Percentiles rank a stretch among this genome's conserved stretches.
phyloP scores from a whole-genome alignment of 2,329 filamentous ascomycete genomes.

The Fragosphaeria purpurea region DNA sequence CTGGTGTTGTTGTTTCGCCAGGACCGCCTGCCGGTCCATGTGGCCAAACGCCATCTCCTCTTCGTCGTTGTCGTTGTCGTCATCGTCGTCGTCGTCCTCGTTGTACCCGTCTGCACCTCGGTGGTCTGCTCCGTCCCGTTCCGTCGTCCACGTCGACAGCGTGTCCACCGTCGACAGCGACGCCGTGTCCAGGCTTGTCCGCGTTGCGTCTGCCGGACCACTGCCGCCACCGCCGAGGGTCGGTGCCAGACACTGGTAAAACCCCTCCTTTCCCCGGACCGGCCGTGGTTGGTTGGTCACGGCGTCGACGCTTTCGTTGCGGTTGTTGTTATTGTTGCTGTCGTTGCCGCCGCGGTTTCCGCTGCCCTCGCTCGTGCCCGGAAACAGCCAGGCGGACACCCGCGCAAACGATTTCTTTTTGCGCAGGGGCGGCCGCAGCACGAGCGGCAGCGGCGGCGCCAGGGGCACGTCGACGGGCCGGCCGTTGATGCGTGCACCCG shows the following conservation, averaged over 20 bases:
- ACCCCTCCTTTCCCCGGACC: constrained; percentile 41
- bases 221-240: constrained; percentile 20
- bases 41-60: constrained; percentile 33
- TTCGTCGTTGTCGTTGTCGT: constrained; percentile 24
- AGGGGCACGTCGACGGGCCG: constrained; percentile 28
- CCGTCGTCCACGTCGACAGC: constrained; percentile 40
- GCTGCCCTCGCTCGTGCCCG: constrained; percentile 17
- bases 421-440: constrained; percentile 48
- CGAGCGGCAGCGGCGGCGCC: constrained; percentile 47
- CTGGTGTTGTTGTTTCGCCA: too few relatives aligned
- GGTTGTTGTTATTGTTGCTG: constrained; percentile 20
- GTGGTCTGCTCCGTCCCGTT: constrained; percentile 24
- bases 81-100: constrained; percentile 23
- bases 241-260: constrained; percentile 45
- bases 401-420: constrained; percentile 59
- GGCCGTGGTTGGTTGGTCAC: constrained; percentile 47
- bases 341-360: too few relatives aligned
- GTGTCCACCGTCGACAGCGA: constrained; percentile 30
- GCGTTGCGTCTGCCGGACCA: neutral
- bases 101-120: constrained; percentile 30
- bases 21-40: constrained; percentile 38
- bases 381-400: constrained; percentile 50
- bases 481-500: constrained; percentile 13
- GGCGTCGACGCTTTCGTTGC: constrained; percentile 35
- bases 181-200: constrained; percentile 34